These are phyloP conservation scores for Corymbia maculata DNA, from an alignment of 345 rosid genomes.

Conservation along the genomic window DNA sequence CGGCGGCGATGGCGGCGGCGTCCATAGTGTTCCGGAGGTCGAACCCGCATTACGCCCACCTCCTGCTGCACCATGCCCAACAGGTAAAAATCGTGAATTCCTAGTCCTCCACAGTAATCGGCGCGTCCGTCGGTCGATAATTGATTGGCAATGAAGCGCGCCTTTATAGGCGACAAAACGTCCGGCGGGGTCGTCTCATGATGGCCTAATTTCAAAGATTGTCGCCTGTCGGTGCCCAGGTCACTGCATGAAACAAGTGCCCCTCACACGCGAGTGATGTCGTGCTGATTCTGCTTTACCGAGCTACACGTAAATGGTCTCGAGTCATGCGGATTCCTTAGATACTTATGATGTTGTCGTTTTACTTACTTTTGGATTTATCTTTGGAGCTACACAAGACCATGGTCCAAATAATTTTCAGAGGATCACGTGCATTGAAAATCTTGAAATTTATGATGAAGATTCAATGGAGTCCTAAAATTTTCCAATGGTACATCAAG, in stretches of 20 bases:
- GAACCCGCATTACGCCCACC: conserved; percentile 79
- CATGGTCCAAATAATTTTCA: not conserved
- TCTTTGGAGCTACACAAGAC: not conserved
- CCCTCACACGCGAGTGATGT: not conserved
- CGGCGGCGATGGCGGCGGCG: conserved; percentile 95
- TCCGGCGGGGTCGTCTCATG: not conserved
- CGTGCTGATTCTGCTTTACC: not conserved
- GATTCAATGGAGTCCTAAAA: no score
- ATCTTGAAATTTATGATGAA: no score
- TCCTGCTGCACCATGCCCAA: conserved; percentile 87
- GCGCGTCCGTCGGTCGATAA: not conserved
- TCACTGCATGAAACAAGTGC: not conserved
- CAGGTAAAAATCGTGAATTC: conserved; percentile 24
- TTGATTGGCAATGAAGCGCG: not conserved
- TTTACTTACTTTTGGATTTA: not conserved
- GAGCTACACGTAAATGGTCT: not conserved
- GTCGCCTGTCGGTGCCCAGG: not conserved
- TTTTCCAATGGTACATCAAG: no score
- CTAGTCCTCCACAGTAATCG: not conserved
- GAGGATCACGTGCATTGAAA: no score
- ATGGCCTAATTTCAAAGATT: not conserved
- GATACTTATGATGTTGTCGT: not conserved
- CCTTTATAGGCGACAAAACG: not conserved
- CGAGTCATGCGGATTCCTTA: not conserved
- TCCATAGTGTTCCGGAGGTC: conserved; percentile 66